Percentiles rank a stretch among this genome's conserved stretches.
These are phyloP conservation scores for Aspergillus carbonarius DNA, from an alignment of 2,329 filamentous ascomycete species.

Conservation along the genomic window DNA sequence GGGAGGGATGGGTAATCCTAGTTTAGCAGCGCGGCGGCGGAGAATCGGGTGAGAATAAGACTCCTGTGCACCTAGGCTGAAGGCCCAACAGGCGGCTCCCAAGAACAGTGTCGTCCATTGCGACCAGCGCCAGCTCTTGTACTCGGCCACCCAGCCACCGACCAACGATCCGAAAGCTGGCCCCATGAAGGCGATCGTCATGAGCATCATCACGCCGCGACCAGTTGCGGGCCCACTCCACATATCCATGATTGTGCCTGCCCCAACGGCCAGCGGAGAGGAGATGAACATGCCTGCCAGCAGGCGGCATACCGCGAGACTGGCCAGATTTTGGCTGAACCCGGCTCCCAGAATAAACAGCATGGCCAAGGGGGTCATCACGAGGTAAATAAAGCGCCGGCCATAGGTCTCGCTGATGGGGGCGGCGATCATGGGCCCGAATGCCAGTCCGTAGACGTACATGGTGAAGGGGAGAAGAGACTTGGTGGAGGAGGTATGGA, in stretches of 20 bases:
- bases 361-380: constrained; percentile 8
- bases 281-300: constrained; percentile 10
- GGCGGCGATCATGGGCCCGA: constrained; percentile 12
- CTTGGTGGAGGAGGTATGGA: constrained; percentile 7
- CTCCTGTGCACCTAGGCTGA: constrained; percentile 61
- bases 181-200: constrained; percentile 55
- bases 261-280: constrained; percentile 13
- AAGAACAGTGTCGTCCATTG: constrained; percentile 67
- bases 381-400: constrained; percentile 7
- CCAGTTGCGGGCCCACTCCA: constrained; percentile 4
- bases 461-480: constrained; percentile 12
- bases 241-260: constrained; percentile 17
- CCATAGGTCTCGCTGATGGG: constrained; percentile 12
- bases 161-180: constrained; percentile 59
- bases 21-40: constrained; percentile 49
- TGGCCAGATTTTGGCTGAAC: constrained; percentile 4
- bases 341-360: constrained; percentile 11
- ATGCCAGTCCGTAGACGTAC: constrained; percentile 13
- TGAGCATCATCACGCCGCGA: constrained; percentile 7
- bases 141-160: constrained; percentile 59
- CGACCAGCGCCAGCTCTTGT: constrained; percentile 70
- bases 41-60: constrained; percentile 70
- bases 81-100: constrained; percentile 58
- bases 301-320: constrained; percentile 10
- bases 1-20: not conserved